Evolutionary conservation across 768 basidiomycete genomes (phyloP).

Genomic region (Calocybe indica): DNA sequence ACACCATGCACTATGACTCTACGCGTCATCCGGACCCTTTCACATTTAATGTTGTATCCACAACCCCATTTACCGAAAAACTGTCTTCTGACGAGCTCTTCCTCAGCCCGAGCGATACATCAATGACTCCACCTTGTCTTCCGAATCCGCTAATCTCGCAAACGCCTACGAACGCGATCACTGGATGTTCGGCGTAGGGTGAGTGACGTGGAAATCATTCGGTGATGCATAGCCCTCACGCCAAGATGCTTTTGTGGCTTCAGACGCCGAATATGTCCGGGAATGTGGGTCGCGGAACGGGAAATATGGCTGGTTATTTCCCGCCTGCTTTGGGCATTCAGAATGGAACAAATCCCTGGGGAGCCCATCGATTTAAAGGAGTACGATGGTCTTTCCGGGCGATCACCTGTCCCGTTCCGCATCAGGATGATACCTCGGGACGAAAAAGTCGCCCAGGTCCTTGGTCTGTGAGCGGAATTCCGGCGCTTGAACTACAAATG

Average conservation of each 20-base stretch:
- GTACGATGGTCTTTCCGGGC: conserved; percentile 40
- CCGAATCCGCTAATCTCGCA: conserved; percentile 36
- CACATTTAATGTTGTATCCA: conserved; percentile 19
- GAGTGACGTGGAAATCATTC: not conserved
- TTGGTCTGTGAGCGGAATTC: conserved; percentile 5
- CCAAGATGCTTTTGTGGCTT: not conserved
- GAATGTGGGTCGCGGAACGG: conserved; percentile 38
- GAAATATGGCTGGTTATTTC: conserved; percentile 40
- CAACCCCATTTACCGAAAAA: not conserved
- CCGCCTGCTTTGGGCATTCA: conserved; percentile 43
- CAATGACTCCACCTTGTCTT: conserved; percentile 27
- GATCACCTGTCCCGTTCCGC: conserved; percentile 38
- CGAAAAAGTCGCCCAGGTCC: conserved; percentile 19
- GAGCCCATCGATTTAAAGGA: conserved; percentile 40
- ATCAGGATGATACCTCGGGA: conserved; percentile 25
- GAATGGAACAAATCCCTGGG: conserved; percentile 30
- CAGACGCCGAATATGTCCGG: conserved; percentile 37
- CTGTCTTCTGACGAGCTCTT: not conserved
- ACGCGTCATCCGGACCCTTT: conserved; percentile 33
- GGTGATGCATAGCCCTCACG: not conserved
- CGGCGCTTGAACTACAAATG: not conserved
- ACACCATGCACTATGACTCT: conserved; percentile 30
- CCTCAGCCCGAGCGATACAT: conserved; percentile 39
- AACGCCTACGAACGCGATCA: conserved; percentile 41
- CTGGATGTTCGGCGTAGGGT: conserved; percentile 48